These are phyloP conservation scores for Imleria badia DNA, from an alignment of 768 basidiomycete genomes.

Conservation along the genomic window DNA sequence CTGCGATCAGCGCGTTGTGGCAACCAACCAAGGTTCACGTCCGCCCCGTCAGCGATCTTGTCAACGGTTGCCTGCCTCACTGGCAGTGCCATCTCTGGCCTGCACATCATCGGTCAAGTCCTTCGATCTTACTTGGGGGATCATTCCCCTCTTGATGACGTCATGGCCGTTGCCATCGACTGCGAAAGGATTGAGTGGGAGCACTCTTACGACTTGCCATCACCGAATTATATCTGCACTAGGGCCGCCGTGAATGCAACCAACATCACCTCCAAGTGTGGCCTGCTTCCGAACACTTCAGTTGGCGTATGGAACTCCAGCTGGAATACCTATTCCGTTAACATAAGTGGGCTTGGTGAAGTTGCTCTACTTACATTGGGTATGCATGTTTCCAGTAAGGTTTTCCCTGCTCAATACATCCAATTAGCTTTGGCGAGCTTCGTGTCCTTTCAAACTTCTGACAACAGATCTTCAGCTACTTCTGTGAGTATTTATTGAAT, in stretches of 20 bases:
- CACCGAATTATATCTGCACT: not conserved
- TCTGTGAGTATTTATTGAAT: not conserved
- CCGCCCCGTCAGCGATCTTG: not conserved
- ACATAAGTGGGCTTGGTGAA: not conserved
- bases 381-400: not conserved
- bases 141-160: not conserved
- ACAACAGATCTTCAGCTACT: not conserved
- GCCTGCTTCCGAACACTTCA: slow-evolving; percentile 10
- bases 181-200: slow-evolving; percentile 13
- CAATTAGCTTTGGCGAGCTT: not conserved
- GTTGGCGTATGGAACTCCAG: not conserved
- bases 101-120: slow-evolving; percentile 16
- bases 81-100: slow-evolving; percentile 7
- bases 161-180: slow-evolving; percentile 3
- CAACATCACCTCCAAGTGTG: slow-evolving; percentile 16
- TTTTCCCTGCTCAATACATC: not conserved
- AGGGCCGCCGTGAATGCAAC: slow-evolving; percentile 20
- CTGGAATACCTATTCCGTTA: not conserved
- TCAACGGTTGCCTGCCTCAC: slow-evolving; percentile 1
- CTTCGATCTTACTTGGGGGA: not conserved
- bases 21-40: slow-evolving; percentile 15
- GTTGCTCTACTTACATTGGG: not conserved
- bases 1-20: slow-evolving; percentile 18
- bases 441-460: not conserved
- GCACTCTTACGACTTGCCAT: slow-evolving; percentile 21